phyloP scores from a whole-genome alignment of 805 yeast genomes.

The Pichia cephalocereana region DNA sequence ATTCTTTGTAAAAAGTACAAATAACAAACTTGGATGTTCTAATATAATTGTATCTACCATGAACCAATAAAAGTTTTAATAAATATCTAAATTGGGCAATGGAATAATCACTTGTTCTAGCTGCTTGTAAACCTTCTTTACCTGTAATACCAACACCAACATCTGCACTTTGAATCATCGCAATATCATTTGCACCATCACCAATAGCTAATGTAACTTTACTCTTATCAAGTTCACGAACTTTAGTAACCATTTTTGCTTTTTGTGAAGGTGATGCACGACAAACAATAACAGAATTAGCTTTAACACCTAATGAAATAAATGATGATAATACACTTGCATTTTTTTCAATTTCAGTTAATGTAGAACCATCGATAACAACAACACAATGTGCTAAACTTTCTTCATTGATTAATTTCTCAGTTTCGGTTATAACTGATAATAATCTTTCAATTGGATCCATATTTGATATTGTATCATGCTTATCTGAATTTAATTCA shows the following conservation, averaged over 20 bases:
- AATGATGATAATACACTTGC: constrained; percentile 63
- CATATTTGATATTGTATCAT: background rate
- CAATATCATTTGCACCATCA: constrained; percentile 98
- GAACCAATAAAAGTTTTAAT: constrained; percentile 76
- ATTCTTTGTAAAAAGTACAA: constrained; percentile 91
- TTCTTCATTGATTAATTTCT: constrained; percentile 62
- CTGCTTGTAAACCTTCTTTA: constrained; percentile 94
- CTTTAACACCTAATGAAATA: constrained; percentile 73
- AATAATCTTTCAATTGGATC: constrained; percentile 41
- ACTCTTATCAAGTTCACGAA: constrained; percentile 57
- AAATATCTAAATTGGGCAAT: constrained; percentile 89
- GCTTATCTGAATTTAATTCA: constrained; percentile 11
- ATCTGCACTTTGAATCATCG: constrained; percentile 98
- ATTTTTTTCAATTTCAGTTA: constrained; percentile 65
- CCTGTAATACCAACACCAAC: constrained; percentile 98
- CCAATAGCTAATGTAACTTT: constrained; percentile 93
- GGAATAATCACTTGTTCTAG: constrained; percentile 88
- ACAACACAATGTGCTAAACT: constrained; percentile 89
- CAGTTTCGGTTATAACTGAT: constrained; percentile 65
- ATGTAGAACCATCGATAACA: constrained; percentile 90
- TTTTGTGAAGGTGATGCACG: constrained; percentile 97
- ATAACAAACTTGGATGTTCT: constrained; percentile 87
- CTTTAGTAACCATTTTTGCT: constrained; percentile 76
- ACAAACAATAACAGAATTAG: constrained; percentile 90
- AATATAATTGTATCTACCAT: constrained; percentile 92